Evolutionary conservation across 148 eudicot genomes (phyloP).

Genomic region (Fallopia convolvulus): DNA sequence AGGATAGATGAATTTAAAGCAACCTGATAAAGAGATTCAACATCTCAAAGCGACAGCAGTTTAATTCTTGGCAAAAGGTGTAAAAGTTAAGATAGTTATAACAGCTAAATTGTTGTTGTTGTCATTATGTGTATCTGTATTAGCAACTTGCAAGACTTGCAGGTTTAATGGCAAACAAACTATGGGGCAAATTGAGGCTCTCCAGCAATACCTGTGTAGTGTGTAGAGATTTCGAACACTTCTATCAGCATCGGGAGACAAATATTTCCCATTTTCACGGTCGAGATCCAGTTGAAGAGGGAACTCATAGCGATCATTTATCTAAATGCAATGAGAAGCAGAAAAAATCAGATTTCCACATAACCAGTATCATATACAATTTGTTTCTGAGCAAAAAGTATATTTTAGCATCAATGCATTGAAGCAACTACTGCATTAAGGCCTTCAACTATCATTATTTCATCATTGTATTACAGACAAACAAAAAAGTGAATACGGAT

Average conservation of each 20-base stretch:
- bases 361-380: background rate
- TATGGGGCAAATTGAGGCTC: background rate
- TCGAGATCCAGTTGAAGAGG: slow-evolving; percentile 95
- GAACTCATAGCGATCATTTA: slow-evolving; percentile 95
- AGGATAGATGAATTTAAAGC: background rate
- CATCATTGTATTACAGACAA: background rate
- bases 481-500: background rate
- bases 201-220: slow-evolving; percentile 66
- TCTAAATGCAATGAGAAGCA: slow-evolving; percentile 31
- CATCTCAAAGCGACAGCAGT: background rate
- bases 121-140: background rate
- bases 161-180: background rate
- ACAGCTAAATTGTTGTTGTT: background rate
- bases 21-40: background rate
- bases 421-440: background rate
- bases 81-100: background rate
- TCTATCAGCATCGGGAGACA: slow-evolving; percentile 87
- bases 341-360: background rate
- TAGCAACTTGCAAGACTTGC: background rate
- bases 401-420: background rate
- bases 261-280: slow-evolving; percentile 76
- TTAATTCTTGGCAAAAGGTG: background rate
- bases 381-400: background rate
- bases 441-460: background rate
- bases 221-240: slow-evolving; percentile 79